Conservation (phyloP, 371 early-diverging fungal species). For the Amoeboaphelidium occidentale region DNA sequence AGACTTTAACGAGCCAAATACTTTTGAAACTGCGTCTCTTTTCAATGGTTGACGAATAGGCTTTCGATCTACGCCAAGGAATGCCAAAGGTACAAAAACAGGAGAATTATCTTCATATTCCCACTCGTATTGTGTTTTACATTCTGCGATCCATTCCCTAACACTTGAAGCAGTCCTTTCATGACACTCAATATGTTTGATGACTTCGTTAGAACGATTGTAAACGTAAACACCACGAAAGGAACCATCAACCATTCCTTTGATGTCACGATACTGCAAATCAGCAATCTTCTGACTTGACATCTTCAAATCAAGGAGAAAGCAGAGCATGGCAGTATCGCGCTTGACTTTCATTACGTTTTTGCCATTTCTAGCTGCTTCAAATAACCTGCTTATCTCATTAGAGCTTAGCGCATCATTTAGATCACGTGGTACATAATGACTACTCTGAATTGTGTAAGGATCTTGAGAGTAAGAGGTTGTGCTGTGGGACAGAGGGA, state of each 20-base stretch:
- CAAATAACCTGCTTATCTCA: neutral
- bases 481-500: too few species aligned
- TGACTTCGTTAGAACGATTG: neutral
- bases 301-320: neutral
- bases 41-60: neutral
- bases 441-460: too few species aligned
- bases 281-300: neutral
- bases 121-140: neutral
- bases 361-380: neutral
- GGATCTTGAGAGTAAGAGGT: too few species aligned
- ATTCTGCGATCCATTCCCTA: neutral
- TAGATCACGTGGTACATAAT: too few species aligned
- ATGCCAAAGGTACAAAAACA: neutral
- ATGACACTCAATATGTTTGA: neutral
- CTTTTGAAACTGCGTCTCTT: neutral
- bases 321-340: neutral
- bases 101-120: neutral
- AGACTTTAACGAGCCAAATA: neutral
- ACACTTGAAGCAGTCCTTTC: neutral
- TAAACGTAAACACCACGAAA: neutral
- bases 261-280: neutral
- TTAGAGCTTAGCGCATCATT: neutral
- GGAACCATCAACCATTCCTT: neutral
- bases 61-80: neutral
- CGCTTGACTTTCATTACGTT: neutral